These are phyloP conservation scores for Aspergillus asperescens DNA, from an alignment of 495 filamentous ascomycete genomes.

Conservation along the genomic window DNA sequence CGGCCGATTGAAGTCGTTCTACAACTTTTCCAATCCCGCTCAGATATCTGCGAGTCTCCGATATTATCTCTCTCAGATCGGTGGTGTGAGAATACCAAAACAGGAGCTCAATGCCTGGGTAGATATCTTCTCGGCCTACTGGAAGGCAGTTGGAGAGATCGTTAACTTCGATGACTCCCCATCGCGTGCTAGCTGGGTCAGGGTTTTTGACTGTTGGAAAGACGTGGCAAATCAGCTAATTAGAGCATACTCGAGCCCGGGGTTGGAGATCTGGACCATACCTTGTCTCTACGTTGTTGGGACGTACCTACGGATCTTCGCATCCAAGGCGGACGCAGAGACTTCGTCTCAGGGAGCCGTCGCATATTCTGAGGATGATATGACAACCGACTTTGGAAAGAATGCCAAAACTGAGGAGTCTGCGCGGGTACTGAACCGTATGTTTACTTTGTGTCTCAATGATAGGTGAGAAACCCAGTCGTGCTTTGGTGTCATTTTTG, in stretches of 20 bases:
- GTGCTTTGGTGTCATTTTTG: conserved; percentile 6
- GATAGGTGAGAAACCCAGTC: conserved; percentile 62
- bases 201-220: conserved; percentile 81
- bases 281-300: conserved; percentile 81
- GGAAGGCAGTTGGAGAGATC: conserved; percentile 70
- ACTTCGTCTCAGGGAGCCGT: conserved; percentile 38
- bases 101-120: conserved; percentile 70
- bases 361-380: conserved; percentile 64
- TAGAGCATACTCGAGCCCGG: conserved; percentile 63
- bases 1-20: conserved; percentile 55
- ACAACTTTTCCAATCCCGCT: conserved; percentile 53
- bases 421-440: conserved; percentile 76
- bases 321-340: conserved; percentile 73
- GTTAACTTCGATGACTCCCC: conserved; percentile 46
- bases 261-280: conserved; percentile 79
- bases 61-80: conserved; percentile 55
- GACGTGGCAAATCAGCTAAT: conserved; percentile 64
- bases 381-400: conserved; percentile 63
- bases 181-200: conserved; percentile 56
- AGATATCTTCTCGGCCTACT: conserved; percentile 76
- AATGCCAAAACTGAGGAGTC: conserved; percentile 83
- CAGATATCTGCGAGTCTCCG: conserved; percentile 57
- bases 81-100: conserved; percentile 47
- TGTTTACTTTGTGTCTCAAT: conserved; percentile 80
- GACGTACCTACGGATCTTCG: conserved; percentile 78